Percentiles rank a stretch among this genome's conserved stretches.
These are phyloP conservation scores for Penicillium robsamsonii DNA, from an alignment of 495 filamentous ascomycete genomes.

Conservation along the genomic window DNA sequence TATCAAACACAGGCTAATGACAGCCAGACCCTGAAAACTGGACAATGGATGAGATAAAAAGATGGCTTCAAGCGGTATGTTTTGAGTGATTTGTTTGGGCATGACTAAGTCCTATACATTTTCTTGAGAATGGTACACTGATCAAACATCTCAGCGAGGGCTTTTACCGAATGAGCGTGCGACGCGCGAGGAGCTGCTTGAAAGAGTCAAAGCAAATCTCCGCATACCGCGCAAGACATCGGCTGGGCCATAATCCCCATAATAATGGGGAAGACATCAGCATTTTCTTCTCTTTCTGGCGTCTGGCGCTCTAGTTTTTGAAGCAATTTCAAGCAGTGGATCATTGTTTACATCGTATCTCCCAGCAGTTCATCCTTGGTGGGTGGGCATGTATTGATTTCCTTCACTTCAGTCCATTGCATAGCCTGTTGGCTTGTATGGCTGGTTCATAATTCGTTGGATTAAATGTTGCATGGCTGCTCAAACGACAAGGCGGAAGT, in stretches of 20 bases:
- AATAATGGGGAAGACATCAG: not conserved
- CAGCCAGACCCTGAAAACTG: slow-evolving; percentile 61
- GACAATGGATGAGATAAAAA: slow-evolving; percentile 67
- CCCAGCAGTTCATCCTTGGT: not conserved
- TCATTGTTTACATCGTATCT: not conserved
- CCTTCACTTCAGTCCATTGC: not conserved
- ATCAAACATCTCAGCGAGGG: slow-evolving; percentile 56
- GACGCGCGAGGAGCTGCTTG: slow-evolving; percentile 72
- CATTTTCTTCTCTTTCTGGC: not conserved
- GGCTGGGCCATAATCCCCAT: slow-evolving; percentile 10
- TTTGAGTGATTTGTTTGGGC: not conserved
- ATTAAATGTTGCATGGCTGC: not conserved
- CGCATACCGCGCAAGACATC: slow-evolving; percentile 41
- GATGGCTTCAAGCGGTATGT: slow-evolving; percentile 75
- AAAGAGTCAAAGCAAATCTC: slow-evolving; percentile 78
- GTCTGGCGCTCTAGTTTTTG: not conserved
- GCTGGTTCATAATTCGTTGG: not conserved
- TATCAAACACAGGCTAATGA: slow-evolving; percentile 12
- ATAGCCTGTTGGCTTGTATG: not conserved
- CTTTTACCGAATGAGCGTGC: slow-evolving; percentile 64
- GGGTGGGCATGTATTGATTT: not conserved
- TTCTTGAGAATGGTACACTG: not conserved
- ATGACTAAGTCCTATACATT: not conserved
- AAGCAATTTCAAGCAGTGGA: not conserved
- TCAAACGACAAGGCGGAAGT: slow-evolving; percentile 62